Evolutionary conservation across 176 grass and related monocot species (phyloP).

Genomic region (Areca catechu): DNA sequence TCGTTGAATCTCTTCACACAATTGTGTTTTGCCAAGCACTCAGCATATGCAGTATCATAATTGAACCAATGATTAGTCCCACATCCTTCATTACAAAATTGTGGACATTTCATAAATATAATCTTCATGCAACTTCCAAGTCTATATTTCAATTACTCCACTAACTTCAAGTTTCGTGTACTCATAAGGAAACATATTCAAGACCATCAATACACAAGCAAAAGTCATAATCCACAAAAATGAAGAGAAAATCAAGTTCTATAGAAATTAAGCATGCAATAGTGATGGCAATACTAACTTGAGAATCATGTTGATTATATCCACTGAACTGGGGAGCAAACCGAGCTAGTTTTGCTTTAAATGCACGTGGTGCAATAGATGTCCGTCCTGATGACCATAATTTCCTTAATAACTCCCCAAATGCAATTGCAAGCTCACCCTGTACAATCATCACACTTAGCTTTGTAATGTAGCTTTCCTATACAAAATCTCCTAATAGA

Average conservation of each 20-base stretch:
- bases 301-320: conserved; percentile 99
- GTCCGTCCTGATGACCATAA: conserved; percentile 69
- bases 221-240: neutral
- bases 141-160: too few species aligned
- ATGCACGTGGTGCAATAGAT: conserved; percentile 77
- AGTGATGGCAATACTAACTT: conserved; percentile 40
- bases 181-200: too few species aligned
- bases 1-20: too few species aligned
- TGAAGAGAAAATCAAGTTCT: neutral
- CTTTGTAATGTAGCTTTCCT: too few species aligned
- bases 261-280: neutral
- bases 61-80: too few species aligned
- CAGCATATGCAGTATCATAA: too few species aligned
- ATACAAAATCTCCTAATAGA: too few species aligned
- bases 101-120: too few species aligned
- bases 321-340: conserved; percentile 98
- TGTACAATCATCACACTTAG: conserved; percentile 14
- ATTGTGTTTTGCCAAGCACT: too few species aligned
- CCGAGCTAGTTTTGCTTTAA: conserved; percentile 82
- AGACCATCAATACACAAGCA: neutral
- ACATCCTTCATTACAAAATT: too few species aligned
- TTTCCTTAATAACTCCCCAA: conserved; percentile 83
- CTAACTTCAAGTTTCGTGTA: too few species aligned
- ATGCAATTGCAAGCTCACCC: conserved; percentile 94
- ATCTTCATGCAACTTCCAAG: too few species aligned